These are phyloP conservation scores for Capillidium heterosporum DNA, from an alignment of 371 early-diverging fungal genomes.

Conservation along the genomic window DNA sequence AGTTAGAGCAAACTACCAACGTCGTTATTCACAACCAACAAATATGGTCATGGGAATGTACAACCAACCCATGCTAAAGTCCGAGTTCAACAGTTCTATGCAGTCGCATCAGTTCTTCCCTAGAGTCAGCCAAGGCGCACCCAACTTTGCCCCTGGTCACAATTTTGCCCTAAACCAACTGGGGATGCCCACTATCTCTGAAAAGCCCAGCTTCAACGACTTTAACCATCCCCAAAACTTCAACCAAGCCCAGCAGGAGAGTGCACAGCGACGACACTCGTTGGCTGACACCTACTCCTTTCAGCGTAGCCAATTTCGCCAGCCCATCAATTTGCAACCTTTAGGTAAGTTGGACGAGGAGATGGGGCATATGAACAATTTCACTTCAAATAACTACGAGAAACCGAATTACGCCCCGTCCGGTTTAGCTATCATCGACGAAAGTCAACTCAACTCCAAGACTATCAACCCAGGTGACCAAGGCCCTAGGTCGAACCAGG, in stretches of 20 bases:
- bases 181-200: not conserved
- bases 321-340: not conserved
- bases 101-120: not conserved
- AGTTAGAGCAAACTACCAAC: not conserved
- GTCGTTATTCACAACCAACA: conserved; percentile 5
- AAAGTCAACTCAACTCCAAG: no score
- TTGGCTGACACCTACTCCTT: conserved; percentile 4
- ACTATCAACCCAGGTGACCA: no score
- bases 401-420: no score
- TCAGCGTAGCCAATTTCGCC: not conserved
- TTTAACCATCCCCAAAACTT: not conserved
- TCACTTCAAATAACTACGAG: no score
- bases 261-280: not conserved
- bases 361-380: no score
- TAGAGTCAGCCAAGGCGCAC: no score
- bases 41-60: not conserved
- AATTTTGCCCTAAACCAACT: not conserved
- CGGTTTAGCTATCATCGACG: no score
- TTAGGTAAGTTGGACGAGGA: not conserved
- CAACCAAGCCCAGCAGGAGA: no score
- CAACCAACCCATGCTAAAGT: not conserved
- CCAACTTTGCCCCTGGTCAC: not conserved
- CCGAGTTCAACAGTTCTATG: no score
- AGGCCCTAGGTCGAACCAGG: no score
- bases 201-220: not conserved